A percentile compares a stretch with the other conserved stretches of the same genome.
These are phyloP conservation scores for Trametes polyzona DNA, from an alignment of 1,284 basidiomycete species.

Conservation along the genomic window DNA sequence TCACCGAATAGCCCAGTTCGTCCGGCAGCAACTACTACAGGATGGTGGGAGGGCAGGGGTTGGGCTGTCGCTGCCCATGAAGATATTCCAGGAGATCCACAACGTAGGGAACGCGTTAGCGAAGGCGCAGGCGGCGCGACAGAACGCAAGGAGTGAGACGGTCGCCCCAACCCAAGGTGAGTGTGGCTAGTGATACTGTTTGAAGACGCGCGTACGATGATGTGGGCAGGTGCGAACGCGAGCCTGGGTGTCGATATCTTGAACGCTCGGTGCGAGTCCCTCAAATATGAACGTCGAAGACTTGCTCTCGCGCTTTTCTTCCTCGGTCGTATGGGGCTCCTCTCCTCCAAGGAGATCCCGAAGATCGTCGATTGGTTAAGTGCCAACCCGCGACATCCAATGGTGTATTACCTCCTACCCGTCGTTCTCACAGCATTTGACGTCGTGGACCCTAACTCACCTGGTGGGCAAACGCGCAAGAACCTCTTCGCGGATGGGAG, in stretches of 20 bases:
- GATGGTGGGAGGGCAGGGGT: slow-evolving; percentile 35
- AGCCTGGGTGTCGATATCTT: slow-evolving; percentile 67
- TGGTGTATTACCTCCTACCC: slow-evolving; percentile 75
- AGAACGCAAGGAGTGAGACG: slow-evolving; percentile 67
- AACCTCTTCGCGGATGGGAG: slow-evolving; percentile 48
- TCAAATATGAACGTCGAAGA: slow-evolving; percentile 71
- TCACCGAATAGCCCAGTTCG: slow-evolving; percentile 55
- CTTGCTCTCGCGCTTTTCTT: slow-evolving; percentile 66
- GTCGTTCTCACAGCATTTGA: slow-evolving; percentile 73
- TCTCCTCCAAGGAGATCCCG: slow-evolving; percentile 62
- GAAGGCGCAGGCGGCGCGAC: slow-evolving; percentile 58
- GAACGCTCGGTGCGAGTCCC: slow-evolving; percentile 66
- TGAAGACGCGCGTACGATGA: not conserved
- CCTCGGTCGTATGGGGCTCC: slow-evolving; percentile 65
- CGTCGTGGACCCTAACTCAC: slow-evolving; percentile 57
- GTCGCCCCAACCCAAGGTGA: slow-evolving; percentile 58
- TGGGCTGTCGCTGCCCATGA: slow-evolving; percentile 47
- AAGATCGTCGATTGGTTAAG: slow-evolving; percentile 69
- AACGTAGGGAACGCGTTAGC: slow-evolving; percentile 53
- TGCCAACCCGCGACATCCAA: slow-evolving; percentile 61
- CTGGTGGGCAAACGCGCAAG: slow-evolving; percentile 48
- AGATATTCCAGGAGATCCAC: slow-evolving; percentile 68
- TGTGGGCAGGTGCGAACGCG: slow-evolving; percentile 6
- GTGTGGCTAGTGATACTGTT: not conserved
- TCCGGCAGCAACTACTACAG: slow-evolving; percentile 54